Evolutionary conservation across 306 rosid genomes (phyloP).

Genomic region (Gleditsia sinensis): DNA sequence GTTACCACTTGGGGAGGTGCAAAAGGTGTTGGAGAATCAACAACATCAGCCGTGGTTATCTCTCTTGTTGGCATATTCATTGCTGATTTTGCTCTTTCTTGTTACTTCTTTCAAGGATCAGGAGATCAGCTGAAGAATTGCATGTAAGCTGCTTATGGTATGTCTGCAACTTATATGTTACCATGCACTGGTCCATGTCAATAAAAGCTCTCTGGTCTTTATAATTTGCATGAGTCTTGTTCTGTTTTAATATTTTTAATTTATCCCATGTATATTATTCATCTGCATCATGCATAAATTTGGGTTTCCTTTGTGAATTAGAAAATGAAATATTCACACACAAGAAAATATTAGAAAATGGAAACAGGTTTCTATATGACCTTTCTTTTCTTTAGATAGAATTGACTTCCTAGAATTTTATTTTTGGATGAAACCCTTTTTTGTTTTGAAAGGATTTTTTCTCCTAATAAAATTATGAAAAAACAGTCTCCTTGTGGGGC

Average conservation of each 20-base stretch:
- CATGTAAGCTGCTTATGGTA: constrained; percentile 42
- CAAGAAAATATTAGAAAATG: too few species aligned
- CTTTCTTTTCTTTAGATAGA: too few species aligned
- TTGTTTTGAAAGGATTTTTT: too few species aligned
- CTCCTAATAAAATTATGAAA: too few species aligned
- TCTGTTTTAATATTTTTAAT: background rate
- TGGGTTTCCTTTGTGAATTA: background rate
- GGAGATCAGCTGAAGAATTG: constrained; percentile 89
- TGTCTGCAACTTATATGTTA: constrained; percentile 20
- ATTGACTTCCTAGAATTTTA: too few species aligned
- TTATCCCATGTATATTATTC: background rate
- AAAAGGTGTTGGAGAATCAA: constrained; percentile 95
- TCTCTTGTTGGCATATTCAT: constrained; percentile 94
- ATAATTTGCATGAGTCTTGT: background rate
- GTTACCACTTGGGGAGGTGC: constrained; percentile 94
- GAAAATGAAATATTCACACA: too few species aligned
- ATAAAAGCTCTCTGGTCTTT: background rate
- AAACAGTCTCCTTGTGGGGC: too few species aligned
- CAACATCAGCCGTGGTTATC: constrained; percentile 93
- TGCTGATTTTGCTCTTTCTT: constrained; percentile 90
- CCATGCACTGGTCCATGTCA: background rate
- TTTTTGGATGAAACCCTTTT: too few species aligned
- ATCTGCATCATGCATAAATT: background rate
- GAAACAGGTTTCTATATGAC: too few species aligned
- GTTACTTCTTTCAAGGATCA: constrained; percentile 86